phyloP scores from a whole-genome alignment of 768 basidiomycete genomes.

The Mycena haematopus region DNA sequence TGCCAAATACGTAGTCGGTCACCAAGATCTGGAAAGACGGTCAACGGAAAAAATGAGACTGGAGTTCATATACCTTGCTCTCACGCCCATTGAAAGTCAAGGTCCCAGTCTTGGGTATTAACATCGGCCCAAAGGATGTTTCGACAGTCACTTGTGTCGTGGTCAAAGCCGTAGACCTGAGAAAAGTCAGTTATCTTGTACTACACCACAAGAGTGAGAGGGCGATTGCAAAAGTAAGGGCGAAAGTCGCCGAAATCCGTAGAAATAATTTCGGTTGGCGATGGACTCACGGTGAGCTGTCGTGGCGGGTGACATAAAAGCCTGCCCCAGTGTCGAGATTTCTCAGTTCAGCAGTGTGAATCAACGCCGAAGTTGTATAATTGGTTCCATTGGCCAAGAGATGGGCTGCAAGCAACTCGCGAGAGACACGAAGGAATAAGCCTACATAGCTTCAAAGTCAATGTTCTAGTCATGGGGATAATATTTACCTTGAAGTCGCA shows the following conservation, averaged over 20 bases:
- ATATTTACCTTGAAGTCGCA: constrained; percentile 55
- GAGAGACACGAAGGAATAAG: constrained; percentile 59
- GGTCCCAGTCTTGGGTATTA: constrained; percentile 45
- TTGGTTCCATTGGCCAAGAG: constrained; percentile 57
- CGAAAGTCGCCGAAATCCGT: too few relatives aligned
- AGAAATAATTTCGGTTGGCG: too few relatives aligned
- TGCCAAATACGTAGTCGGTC: constrained; percentile 55
- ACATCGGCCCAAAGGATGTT: constrained; percentile 47
- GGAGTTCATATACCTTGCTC: constrained; percentile 38
- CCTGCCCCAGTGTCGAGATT: constrained; percentile 51
- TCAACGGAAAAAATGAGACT: neutral
- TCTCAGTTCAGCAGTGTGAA: constrained; percentile 53
- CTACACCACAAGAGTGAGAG: too few relatives aligned
- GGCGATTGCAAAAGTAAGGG: too few relatives aligned
- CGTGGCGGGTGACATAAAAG: constrained; percentile 59
- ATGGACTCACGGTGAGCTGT: constrained; percentile 47
- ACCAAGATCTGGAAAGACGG: constrained; percentile 40
- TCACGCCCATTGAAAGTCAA: constrained; percentile 54
- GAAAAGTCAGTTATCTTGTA: neutral
- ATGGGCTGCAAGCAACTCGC: constrained; percentile 51
- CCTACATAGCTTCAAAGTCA: constrained; percentile 38
- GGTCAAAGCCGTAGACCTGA: constrained; percentile 51
- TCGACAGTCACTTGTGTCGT: constrained; percentile 49
- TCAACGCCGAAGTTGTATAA: constrained; percentile 50
- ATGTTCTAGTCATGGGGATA: neutral